These are phyloP conservation scores for Fraxinus excelsior DNA, from an alignment of 257 asterid genomes.

Conservation along the genomic window DNA sequence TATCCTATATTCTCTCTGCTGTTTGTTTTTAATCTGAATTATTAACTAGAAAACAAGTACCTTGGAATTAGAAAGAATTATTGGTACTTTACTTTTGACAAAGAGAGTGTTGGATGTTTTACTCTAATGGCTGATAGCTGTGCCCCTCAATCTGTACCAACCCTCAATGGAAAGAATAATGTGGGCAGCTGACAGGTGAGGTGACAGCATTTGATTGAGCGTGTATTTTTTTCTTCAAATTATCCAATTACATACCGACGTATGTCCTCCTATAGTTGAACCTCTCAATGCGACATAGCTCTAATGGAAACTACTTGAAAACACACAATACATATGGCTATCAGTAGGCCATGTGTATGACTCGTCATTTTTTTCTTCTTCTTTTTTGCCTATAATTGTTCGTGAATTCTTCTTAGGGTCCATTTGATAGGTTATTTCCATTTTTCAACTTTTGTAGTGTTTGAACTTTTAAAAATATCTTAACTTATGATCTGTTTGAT, in stretches of 20 bases:
- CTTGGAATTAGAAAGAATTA: not conserved
- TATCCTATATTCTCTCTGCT: not conserved
- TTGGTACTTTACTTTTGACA: not conserved
- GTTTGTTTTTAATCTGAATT: not conserved
- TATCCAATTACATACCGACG: too few relatives aligned
- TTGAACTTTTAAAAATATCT: too few relatives aligned
- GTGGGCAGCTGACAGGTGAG: too few relatives aligned
- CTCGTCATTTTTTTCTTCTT: constrained; percentile 3
- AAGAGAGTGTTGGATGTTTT: not conserved
- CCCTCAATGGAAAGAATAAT: constrained; percentile 16
- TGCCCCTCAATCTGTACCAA: not conserved
- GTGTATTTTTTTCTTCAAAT: too few relatives aligned
- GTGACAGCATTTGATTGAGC: too few relatives aligned
- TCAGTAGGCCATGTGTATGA: not conserved
- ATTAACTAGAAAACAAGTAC: not conserved
- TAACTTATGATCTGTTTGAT: too few relatives aligned
- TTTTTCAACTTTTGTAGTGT: too few relatives aligned
- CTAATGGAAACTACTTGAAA: not conserved
- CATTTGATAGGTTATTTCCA: too few relatives aligned
- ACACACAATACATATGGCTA: constrained; percentile 21
- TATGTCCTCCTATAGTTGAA: too few relatives aligned
- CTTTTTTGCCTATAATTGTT: not conserved
- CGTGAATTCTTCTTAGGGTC: too few relatives aligned
- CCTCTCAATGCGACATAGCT: too few relatives aligned
- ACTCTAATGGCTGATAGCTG: not conserved